These are phyloP conservation scores for Spergularia azorica DNA, from an alignment of 179 eudicot genomes.

Conservation along the genomic window DNA sequence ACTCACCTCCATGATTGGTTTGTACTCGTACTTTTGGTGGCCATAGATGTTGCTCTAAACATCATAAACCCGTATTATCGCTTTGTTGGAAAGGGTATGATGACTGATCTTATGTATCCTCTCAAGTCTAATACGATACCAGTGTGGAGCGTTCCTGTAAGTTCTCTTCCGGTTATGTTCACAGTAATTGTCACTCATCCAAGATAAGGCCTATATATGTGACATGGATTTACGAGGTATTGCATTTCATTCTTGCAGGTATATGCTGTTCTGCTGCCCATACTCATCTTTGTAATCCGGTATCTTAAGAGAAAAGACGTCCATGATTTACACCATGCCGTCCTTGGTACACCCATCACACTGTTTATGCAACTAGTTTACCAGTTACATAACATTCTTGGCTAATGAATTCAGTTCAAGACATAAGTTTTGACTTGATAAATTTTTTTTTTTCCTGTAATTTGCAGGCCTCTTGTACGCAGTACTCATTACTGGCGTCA, in stretches of 20 bases:
- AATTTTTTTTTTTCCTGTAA: neutral
- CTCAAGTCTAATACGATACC: conserved; percentile 49
- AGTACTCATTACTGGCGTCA: conserved; percentile 50
- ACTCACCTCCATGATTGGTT: conserved; percentile 55
- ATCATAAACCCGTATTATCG: conserved; percentile 45
- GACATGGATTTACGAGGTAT: too few relatives aligned
- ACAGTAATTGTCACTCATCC: too few relatives aligned
- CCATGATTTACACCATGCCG: conserved; percentile 44
- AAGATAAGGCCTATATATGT: neutral
- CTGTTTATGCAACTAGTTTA: neutral
- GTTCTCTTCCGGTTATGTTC: neutral
- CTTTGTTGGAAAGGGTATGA: conserved; percentile 51
- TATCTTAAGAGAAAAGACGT: conserved; percentile 39
- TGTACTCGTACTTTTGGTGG: conserved; percentile 38
- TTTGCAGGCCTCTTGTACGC: conserved; percentile 48
- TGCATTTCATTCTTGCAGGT: conserved; percentile 29
- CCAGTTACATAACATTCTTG: neutral
- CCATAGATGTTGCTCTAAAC: conserved; percentile 29
- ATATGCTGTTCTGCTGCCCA: conserved; percentile 50
- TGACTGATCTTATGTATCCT: conserved; percentile 52
- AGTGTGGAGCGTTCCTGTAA: conserved; percentile 54
- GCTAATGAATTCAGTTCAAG: neutral
- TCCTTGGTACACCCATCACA: conserved; percentile 27
- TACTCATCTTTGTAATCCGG: conserved; percentile 30
- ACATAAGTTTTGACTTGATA: neutral